Percentiles rank a stretch among this genome's conserved stretches.
phyloP scores from a whole-genome alignment of 441 rosid species.

The Raphanus hybrid region DNA sequence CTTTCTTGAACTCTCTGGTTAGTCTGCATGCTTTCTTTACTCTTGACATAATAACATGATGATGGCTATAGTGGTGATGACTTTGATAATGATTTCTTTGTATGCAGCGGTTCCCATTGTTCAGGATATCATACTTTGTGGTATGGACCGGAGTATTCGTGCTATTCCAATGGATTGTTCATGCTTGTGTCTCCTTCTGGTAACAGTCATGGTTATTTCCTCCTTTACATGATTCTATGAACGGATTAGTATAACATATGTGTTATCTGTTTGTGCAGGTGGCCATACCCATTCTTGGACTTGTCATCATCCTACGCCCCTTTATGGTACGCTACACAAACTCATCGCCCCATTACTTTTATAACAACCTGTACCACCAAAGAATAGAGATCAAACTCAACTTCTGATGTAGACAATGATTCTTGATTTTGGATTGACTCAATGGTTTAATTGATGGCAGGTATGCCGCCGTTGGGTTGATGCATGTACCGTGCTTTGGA shows the following conservation, averaged over 20 bases:
- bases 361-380: background rate
- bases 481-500: slow-evolving; percentile 73
- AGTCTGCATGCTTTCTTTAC: slow-evolving; percentile 12
- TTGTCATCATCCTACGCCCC: slow-evolving; percentile 74
- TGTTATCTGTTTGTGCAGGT: slow-evolving; percentile 54
- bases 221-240: slow-evolving; percentile 9
- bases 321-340: slow-evolving; percentile 63
- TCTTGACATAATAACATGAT: slow-evolving; percentile 3
- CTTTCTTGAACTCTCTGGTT: slow-evolving; percentile 71
- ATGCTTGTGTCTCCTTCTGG: slow-evolving; percentile 78
- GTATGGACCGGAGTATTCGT: slow-evolving; percentile 75
- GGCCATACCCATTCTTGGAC: slow-evolving; percentile 96
- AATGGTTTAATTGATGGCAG: slow-evolving; percentile 42
- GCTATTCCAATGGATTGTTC: slow-evolving; percentile 86
- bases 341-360: background rate
- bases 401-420: background rate
- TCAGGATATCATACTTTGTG: slow-evolving; percentile 75
- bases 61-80: slow-evolving; percentile 2
- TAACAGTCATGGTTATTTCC: slow-evolving; percentile 37
- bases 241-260: slow-evolving; percentile 12
- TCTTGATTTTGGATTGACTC: slow-evolving; percentile 14
- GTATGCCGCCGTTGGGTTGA: slow-evolving; percentile 73
- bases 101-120: slow-evolving; percentile 75
- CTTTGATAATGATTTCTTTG: slow-evolving; percentile 28
- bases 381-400: slow-evolving; percentile 15